Evolutionary conservation across 2,329 filamentous ascomycete species (phyloP), one percentile per base, ranked within the genome.

Genomic region (Phialophora macrospora): DNA sequence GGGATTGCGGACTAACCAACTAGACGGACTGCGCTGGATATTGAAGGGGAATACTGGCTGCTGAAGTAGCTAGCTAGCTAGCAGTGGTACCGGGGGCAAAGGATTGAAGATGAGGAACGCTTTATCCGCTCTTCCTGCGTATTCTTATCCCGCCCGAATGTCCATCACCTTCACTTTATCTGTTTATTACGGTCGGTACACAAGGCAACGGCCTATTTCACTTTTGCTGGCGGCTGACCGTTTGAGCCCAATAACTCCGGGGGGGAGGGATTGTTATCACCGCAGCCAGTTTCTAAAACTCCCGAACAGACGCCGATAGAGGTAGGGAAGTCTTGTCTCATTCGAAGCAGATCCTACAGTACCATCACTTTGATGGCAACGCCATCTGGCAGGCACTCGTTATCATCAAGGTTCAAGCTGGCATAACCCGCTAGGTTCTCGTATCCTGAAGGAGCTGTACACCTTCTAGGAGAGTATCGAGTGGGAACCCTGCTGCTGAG

Each of bases 1-100:
- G 59, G 59, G 3, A 22, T 62, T 48, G 59, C 59, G 20, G 59
- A 62, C 32, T 55, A 55, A 30, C 7, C 32, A 14, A 12, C 12
- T 30, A 24, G 24, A 24, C n/a, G 3, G 22, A 44, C 11, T 20
- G 20, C 1, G 30, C 4, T 56, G 55, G 22, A 9, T 22, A 4
- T 24, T 7, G 8, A n/a, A 24, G 3, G 8, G 24, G 20, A 41
- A 6, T 8, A n/a, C 14, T 5, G 38, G 38, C 38, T 41, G 17
- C 38, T 41, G 38, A 17, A n/a, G 32, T 41, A 41, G 5, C 38
- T 44, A 20, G 5, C 38, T 44, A 20, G 38, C 38, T 44, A n/a
- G 38, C 14, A 20, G 17, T 44, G 38, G 7, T 20, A n/a, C 38
- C 32, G 11, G 34, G 12, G 34, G 14, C 4, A 38, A 14, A 17